Conservation (phyloP, 257 asterid species). For the Verbena officinalis region DNA sequence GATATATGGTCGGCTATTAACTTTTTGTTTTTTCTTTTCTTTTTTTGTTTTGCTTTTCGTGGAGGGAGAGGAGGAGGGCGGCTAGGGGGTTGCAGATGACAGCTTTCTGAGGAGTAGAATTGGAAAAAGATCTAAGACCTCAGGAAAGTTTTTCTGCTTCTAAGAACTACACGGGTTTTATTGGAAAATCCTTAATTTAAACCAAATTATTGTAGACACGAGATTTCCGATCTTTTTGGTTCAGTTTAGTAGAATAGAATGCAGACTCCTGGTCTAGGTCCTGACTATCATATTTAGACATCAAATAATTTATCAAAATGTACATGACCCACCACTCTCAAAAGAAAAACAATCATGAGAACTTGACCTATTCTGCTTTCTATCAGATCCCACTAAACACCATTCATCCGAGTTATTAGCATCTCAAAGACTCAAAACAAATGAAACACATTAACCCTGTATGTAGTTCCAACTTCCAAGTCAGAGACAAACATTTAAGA, state of each 20-base stretch:
- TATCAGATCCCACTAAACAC: too few species aligned
- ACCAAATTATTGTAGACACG: slow-evolving; percentile 1
- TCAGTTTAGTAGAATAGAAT: neutral
- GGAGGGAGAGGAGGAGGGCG: neutral
- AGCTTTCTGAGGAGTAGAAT: slow-evolving; percentile 1
- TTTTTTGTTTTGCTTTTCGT: too few species aligned
- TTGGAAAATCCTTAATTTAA: neutral
- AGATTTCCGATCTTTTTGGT: slow-evolving; percentile 8
- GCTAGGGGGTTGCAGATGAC: neutral
- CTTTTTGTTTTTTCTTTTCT: neutral
- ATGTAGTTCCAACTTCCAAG: too few species aligned
- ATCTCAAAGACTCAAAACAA: too few species aligned
- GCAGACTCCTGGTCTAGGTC: neutral
- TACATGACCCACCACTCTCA: too few species aligned
- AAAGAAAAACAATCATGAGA: too few species aligned
- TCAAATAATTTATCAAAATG: neutral
- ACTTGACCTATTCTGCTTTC: too few species aligned
- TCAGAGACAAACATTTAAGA: slow-evolving; percentile 1
- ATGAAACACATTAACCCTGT: too few species aligned
- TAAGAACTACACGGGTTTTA: neutral
- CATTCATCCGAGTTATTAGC: too few species aligned
- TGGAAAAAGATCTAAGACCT: neutral
- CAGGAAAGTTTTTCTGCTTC: neutral
- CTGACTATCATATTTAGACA: neutral
- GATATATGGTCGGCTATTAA: neutral